Evolutionary conservation across 805 yeast genomes (phyloP), one percentile per base, ranked within the genome.

Genomic region (Cyberlindnera subsufficiens): DNA sequence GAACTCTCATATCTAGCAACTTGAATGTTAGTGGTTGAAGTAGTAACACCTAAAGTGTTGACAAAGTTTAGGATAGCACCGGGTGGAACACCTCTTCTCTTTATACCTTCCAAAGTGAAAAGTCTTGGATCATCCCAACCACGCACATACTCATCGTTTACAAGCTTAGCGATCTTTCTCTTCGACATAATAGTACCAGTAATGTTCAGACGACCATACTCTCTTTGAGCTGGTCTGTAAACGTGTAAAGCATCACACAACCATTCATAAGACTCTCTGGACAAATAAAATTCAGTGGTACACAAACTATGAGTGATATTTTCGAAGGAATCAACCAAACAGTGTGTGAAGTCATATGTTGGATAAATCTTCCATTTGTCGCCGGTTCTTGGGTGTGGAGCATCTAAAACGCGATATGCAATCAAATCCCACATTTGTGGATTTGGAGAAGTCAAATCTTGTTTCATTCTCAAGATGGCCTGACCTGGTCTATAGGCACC

Each of bases 371-470:
- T 87, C 99, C 99, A 93, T 66, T 86, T 86, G 60, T 79, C 83
- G 43, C 98, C 99, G 11, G 99, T 93, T 68, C 98, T 82, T 67
- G 91, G 95, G 67, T 93, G 99, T 30, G 89, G 78, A 13, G 96
- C 89, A 55, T 91, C 76, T 55, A 93, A 72, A 3, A 93, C 96
- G 64, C 99, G 79, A 69, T 93, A 93, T 11, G 99, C 99, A 49
- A 93, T 93, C 51, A 93, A 75, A 67, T 93, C 99, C 99, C 99
- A 93, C 99, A 93, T 93, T 69, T 93, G 99, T 15, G 99, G 99
- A 50, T 87, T 86, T 50, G 96, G 96, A 15, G 93, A 85, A 8
- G 65, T 61, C 50, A 93, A 69, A 59, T 93, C 96, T 72, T 88
- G 96, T 64, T 91, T 91, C 98, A 93, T 93, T 69, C 99, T 83